Evolutionary conservation across 495 filamentous ascomycete genomes (phyloP).

Genomic region (Cudoniella acicularis): DNA sequence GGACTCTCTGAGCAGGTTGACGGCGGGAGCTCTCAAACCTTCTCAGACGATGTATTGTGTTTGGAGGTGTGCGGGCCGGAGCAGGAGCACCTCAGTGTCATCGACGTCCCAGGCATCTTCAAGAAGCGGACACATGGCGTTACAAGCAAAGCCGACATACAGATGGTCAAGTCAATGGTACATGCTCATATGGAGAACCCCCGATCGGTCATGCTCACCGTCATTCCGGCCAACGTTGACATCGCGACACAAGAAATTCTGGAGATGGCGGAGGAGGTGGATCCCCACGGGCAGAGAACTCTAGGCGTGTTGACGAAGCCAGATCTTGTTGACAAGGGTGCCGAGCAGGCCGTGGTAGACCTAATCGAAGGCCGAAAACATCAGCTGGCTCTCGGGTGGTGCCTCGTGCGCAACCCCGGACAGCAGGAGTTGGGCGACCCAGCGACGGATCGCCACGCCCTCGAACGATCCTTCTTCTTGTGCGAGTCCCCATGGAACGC

Average conservation of each 20-base stretch:
- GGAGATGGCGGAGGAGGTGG: conserved; percentile 43
- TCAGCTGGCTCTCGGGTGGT: background rate
- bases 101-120: conserved; percentile 56
- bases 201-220: conserved; percentile 27
- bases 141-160: conserved; percentile 2
- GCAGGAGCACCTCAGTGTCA: conserved; percentile 44
- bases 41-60: conserved; percentile 46
- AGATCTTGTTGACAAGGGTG: conserved; percentile 48
- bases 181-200: background rate
- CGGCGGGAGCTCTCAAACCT: conserved; percentile 18
- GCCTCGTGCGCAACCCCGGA: background rate
- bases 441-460: background rate
- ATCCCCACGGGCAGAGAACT: conserved; percentile 48
- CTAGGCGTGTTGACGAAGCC: conserved; percentile 59
- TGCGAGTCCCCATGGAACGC: background rate
- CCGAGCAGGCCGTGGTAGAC: conserved; percentile 29
- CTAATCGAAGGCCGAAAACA: background rate
- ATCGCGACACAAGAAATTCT: conserved; percentile 59
- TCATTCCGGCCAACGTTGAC: conserved; percentile 55
- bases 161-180: conserved; percentile 1
- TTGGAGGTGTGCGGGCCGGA: conserved; percentile 48
- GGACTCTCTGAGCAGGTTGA: conserved; percentile 1
- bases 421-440: background rate
- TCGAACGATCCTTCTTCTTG: background rate
- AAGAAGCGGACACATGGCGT: conserved; percentile 25